Evolutionary conservation across 768 basidiomycete genomes (phyloP).

Genomic region (Hericium coralloides): DNA sequence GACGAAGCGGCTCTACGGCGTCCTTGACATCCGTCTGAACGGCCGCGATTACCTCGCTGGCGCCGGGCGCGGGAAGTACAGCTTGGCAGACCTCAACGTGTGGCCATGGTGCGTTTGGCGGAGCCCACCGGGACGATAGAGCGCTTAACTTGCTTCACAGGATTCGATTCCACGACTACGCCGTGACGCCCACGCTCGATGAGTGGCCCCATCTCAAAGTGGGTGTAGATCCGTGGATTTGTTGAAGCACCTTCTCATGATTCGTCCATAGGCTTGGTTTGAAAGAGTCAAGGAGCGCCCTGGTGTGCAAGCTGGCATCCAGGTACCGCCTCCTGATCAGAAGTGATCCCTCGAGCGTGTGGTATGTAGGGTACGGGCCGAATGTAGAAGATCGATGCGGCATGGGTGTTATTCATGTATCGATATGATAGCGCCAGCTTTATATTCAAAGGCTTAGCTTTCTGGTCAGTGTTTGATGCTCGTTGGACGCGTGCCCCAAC

Average conservation of each 20-base stretch:
- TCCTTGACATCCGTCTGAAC: conserved; percentile 66
- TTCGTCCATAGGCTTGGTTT: conserved; percentile 28
- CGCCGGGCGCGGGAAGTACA: conserved; percentile 54
- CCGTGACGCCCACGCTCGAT: conserved; percentile 49
- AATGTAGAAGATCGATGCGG: no score
- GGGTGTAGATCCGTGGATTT: neutral
- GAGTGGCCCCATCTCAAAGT: conserved; percentile 60
- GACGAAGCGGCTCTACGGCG: conserved; percentile 72
- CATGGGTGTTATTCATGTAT: no score
- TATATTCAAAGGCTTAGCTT: no score
- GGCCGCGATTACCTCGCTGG: conserved; percentile 82
- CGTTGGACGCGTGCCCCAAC: no score
- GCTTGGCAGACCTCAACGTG: conserved; percentile 65
- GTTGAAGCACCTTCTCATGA: neutral
- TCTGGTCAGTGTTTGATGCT: no score
- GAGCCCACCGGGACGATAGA: no score
- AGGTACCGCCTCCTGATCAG: conserved; percentile 16
- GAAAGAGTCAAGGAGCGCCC: conserved; percentile 27
- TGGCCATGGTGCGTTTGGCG: conserved; percentile 41
- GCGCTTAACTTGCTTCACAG: conserved; percentile 23
- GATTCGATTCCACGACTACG: conserved; percentile 39
- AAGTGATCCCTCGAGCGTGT: no score
- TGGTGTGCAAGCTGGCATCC: conserved; percentile 24
- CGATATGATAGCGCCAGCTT: no score
- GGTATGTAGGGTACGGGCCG: no score